phyloP scores from a whole-genome alignment of 2,329 filamentous ascomycete species.

The Cladosporium sp. region DNA sequence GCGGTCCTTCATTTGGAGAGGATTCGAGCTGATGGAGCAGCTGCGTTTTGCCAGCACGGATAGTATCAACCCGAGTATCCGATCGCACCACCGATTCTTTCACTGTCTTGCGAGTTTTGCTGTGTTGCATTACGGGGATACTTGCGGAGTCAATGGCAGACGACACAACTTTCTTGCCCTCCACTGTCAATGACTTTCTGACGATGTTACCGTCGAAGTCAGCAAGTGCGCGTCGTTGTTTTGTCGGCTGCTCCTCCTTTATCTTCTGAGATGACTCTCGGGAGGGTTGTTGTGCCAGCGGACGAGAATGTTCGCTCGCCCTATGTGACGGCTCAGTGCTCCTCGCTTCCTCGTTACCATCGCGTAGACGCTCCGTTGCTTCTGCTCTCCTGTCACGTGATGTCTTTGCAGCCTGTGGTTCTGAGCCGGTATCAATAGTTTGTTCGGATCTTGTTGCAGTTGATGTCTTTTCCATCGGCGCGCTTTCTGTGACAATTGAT shows the following conservation, averaged over 20 bases:
- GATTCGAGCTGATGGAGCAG: neutral
- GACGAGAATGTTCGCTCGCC: neutral
- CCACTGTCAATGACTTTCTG: neutral
- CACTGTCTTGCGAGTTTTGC: neutral
- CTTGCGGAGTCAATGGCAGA: neutral
- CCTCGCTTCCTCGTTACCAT: neutral
- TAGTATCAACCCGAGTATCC: neutral
- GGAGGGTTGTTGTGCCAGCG: neutral
- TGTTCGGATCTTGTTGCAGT: neutral
- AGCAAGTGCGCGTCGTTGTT: slow-evolving; percentile 4
- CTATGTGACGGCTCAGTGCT: neutral
- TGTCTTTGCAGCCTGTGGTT: neutral
- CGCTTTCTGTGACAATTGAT: neutral
- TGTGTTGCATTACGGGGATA: neutral
- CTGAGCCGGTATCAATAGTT: neutral
- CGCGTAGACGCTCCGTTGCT: neutral
- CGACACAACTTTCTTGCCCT: neutral
- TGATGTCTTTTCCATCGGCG: neutral
- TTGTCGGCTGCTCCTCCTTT: neutral
- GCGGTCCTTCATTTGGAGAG: neutral
- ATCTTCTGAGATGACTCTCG: neutral
- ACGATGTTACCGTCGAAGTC: slow-evolving; percentile 10
- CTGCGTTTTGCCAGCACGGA: neutral
- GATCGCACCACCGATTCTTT: neutral
- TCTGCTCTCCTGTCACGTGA: neutral